Evolutionary conservation across 176 grass and related monocot genomes (phyloP), one percentile per base, ranked within the genome.

Genomic region (Neostapfia colusana): DNA sequence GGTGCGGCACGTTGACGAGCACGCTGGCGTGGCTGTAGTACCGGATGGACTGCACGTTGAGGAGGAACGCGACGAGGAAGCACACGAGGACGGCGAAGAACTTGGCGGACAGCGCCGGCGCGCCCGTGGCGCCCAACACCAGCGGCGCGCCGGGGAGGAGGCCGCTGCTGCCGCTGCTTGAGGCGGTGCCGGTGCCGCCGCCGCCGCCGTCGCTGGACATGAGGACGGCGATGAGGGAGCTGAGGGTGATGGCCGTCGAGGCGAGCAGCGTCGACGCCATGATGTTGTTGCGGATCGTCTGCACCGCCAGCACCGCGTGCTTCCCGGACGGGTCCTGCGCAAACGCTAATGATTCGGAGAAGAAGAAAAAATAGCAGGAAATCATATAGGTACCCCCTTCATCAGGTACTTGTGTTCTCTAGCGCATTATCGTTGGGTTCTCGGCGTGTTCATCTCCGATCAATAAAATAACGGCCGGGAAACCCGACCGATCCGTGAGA

Each of bases 251-350:
- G 23, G 94, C 91, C 0, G 84, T 88, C 18, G 94, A 91, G 0
- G 91, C 94, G 3, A 97, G 77, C 24, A 97, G 71, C 36, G 94
- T 91, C 58, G 88, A 97, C 23, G 94, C 94, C 94, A 97, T 97
- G 79, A 97, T 97, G 81, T 67, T 93, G 86, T 97, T 97, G 25
- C 94, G 84, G 65, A 97, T 76, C 56, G 94, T 97, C 81, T 97
- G 94, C 45, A 97, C 94, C 4, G 86, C 88, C 78, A 93, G 69
- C 65, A 97, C 85, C 10, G 81, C 90, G 73, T 89, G 88, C 84
- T 91, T 97, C 7, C 69, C 80, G 0, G 74, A 67, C 10, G 86
- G 13, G 9, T 97, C 94, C 91, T 97, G n/a, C n/a, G 66, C 49
- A 56, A 57, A 25, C 21, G 12, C 20, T 4, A 8, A 10, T 42